Evolutionary conservation across 106 monocot genomes (phyloP), one percentile per base, ranked within the genome.

Genomic region (Dendrobium huoshanense): DNA sequence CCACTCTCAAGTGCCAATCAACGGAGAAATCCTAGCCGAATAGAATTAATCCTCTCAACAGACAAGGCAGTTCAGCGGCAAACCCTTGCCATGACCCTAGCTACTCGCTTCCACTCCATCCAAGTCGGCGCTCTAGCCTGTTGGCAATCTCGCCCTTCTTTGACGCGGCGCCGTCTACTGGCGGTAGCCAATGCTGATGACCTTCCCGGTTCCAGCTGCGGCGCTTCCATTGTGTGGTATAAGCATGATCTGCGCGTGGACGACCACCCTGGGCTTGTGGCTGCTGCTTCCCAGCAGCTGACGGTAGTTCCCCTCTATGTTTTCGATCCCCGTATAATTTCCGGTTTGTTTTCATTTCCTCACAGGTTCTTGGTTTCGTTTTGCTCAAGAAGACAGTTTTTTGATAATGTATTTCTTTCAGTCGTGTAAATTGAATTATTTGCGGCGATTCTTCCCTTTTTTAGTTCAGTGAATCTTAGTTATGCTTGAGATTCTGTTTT

Each of bases 181-280:
- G 42, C 43, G 73, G 59, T n/a, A 16, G 17, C 31, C 17, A 17
- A 7, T 8, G 54, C 73, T 8, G 67, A 25, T 17, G 24, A 48
- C 27, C 9, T 42, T 25, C 8, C 73, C 48, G 73, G 73, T 54
- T 47, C 49, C 25, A 9, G 42, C 70, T 18, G 37, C 41, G 82
- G 82, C 43, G 73, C 83, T 72, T 78, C 79, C 18, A 79, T 83
- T 9, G 83, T 83, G 45, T 83, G 83, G 83, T 59, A 78, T 41
- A 83, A 83, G 73, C 70, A 74, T 20, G 83, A 83, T 79, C 73
- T 83, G 19, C 78, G 83, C 20, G 25, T 83, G 27, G 83, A 83
- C 19, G 83, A 83, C 24, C 83, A 83, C 29, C 67, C 78, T 7
- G 83, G 83, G 41, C 78, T 83, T 48, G 78, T 79, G 2, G 68